Conservation (phyloP, 2,329 filamentous ascomycete genomes). For the Alternaria arborescens region DNA sequence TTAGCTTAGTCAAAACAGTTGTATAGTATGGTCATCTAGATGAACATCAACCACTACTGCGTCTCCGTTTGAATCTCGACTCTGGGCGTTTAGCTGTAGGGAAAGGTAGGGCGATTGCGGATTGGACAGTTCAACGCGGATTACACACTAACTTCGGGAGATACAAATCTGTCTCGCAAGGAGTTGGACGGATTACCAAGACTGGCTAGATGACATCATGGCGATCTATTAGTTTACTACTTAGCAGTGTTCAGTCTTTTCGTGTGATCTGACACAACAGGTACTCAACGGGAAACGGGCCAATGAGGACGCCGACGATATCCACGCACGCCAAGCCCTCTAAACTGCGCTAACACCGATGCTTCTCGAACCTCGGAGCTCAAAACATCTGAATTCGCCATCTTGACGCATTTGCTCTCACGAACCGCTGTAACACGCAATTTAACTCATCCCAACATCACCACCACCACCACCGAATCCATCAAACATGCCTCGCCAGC, state of each 20-base stretch:
- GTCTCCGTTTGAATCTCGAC: background rate
- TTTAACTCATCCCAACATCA: conserved; percentile 9
- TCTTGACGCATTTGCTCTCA: conserved; percentile 5
- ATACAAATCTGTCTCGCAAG: no score
- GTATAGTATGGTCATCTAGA: rapidly evolving
- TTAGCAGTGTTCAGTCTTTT: no score
- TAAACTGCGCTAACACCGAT: conserved; percentile 30
- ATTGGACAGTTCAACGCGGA: no score
- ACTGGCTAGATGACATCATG: background rate
- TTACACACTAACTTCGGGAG: no score
- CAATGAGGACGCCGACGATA: conserved; percentile 10
- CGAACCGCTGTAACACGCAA: conserved; percentile 3
- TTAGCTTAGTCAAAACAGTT: background rate
- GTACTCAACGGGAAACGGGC: background rate
- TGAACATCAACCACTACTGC: background rate
- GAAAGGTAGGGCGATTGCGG: no score
- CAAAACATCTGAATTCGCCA: conserved; percentile 25
- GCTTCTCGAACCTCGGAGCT: conserved; percentile 40
- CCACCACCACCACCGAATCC: conserved; percentile 2
- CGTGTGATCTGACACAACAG: no score
- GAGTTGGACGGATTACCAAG: no score
- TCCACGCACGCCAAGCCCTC: conserved; percentile 22
- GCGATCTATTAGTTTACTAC: no score
- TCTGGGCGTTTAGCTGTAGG: background rate
- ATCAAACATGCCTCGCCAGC: conserved; percentile 59